phyloP scores from a whole-genome alignment of 2,329 filamentous ascomycete species.

The Cladophialophora exuberans region DNA sequence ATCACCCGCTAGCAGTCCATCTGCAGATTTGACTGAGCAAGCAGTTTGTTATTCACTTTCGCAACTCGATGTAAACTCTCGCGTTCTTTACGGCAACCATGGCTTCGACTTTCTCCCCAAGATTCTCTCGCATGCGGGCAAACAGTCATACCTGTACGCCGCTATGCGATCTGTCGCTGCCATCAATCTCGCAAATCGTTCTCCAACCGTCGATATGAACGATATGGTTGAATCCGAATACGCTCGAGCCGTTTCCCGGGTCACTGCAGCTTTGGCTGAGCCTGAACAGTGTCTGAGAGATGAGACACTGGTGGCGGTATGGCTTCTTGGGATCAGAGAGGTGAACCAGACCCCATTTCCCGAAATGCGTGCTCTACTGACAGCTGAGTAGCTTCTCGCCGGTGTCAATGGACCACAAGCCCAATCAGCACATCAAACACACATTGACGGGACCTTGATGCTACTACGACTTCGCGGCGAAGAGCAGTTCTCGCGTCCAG shows the following conservation, averaged over 20 bases:
- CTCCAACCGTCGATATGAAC: constrained; percentile 21
- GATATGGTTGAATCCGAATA: constrained; percentile 21
- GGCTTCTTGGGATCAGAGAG: constrained; percentile 25
- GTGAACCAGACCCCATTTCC: not conserved
- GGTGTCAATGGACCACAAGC: constrained; percentile 11
- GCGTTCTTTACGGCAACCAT: constrained; percentile 24
- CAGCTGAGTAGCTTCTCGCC: constrained; percentile 16
- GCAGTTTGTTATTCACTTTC: constrained; percentile 25
- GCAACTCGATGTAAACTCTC: constrained; percentile 23
- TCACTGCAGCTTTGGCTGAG: constrained; percentile 21
- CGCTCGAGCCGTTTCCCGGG: constrained; percentile 18
- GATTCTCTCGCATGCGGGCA: constrained; percentile 13
- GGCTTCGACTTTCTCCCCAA: constrained; percentile 20
- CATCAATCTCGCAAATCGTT: constrained; percentile 26
- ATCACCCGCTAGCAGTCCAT: constrained; percentile 1
- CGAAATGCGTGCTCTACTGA: constrained; percentile 1
- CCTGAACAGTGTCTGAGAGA: constrained; percentile 21
- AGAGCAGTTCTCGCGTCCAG: constrained; percentile 18
- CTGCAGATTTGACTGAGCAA: constrained; percentile 18
- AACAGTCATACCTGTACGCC: constrained; percentile 21
- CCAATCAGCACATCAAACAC: constrained; percentile 17
- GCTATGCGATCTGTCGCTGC: constrained; percentile 24
- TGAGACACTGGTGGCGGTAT: constrained; percentile 26
- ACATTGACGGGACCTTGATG: constrained; percentile 26
- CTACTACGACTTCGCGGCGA: constrained; percentile 24